Conservation (phyloP, 2,329 filamentous ascomycete species). For the Talaromyces sp. region DNA sequence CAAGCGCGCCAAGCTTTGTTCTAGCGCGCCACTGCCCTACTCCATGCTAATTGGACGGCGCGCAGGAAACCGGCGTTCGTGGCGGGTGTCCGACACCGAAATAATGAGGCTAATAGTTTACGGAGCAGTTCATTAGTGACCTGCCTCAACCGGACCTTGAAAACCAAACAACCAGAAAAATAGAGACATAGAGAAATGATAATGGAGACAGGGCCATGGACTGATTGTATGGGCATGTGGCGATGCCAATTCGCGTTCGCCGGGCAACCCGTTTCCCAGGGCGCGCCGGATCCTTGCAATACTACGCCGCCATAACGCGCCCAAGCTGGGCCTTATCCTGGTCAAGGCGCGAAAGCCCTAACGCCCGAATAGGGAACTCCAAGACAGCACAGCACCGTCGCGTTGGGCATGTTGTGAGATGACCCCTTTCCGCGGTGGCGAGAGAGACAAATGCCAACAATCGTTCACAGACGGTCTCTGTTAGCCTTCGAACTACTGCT, state of each 20-base stretch:
- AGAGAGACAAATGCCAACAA: not conserved
- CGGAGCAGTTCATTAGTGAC: not conserved
- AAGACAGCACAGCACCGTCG: not conserved
- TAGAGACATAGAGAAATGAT: no score
- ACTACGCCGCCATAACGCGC: not conserved
- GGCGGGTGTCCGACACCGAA: not conserved
- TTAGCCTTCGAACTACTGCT: not conserved
- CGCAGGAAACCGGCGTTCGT: not conserved
- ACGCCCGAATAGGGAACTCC: not conserved
- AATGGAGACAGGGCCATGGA: no score
- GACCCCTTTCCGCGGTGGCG: not conserved
- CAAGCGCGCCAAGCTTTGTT: not conserved
- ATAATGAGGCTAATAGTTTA: not conserved
- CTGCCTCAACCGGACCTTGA: not conserved
- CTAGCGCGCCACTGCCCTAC: not conserved
- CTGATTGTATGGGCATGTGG: not conserved
- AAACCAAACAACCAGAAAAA: no score
- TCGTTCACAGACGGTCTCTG: not conserved
- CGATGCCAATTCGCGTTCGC: not conserved
- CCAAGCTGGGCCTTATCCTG: not conserved
- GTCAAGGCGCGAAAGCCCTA: not conserved
- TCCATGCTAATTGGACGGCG: not conserved
- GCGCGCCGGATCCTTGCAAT: not conserved
- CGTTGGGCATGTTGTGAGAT: not conserved
- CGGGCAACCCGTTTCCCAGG: no score